Evolutionary conservation across 1,284 basidiomycete genomes (phyloP).

Genomic region (Amylostereum chailletii): DNA sequence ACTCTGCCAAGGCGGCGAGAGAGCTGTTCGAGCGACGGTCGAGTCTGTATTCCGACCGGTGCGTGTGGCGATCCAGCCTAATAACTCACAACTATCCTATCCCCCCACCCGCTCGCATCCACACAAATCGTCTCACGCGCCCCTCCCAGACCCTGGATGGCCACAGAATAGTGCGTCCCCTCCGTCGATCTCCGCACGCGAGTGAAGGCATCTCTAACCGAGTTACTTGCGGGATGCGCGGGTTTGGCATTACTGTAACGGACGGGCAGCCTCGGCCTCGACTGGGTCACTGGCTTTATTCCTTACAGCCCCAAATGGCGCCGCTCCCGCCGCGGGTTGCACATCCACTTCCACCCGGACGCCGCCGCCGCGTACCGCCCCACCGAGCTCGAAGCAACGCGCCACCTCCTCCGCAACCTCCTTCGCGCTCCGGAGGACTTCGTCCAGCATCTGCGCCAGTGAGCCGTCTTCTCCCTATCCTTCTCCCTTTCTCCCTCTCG

Average conservation of each 20-base stretch:
- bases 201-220: too few species aligned
- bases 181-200: too few species aligned
- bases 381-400: conserved; percentile 22
- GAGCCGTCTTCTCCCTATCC: conserved; percentile 10
- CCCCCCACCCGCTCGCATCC: too few species aligned
- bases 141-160: too few species aligned
- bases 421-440: conserved; percentile 15
- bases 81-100: too few species aligned
- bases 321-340: conserved; percentile 25
- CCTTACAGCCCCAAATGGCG: conserved; percentile 34
- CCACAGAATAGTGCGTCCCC: too few species aligned
- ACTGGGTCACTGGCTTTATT: conserved; percentile 24
- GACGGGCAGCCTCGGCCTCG: conserved; percentile 28
- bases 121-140: too few species aligned
- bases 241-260: too few species aligned
- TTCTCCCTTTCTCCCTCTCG: background rate
- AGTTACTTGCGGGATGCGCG: too few species aligned
- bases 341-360: conserved; percentile 23
- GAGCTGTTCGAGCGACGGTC: conserved; percentile 19
- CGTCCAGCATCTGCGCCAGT: conserved; percentile 18
- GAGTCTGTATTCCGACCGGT: conserved; percentile 17
- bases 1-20: conserved; percentile 17
- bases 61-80: too few species aligned
- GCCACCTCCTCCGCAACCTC: conserved; percentile 24
- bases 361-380: conserved; percentile 18